These are phyloP conservation scores for Eutypella sp. DNA, from an alignment of 2,329 filamentous ascomycete species.

Conservation along the genomic window DNA sequence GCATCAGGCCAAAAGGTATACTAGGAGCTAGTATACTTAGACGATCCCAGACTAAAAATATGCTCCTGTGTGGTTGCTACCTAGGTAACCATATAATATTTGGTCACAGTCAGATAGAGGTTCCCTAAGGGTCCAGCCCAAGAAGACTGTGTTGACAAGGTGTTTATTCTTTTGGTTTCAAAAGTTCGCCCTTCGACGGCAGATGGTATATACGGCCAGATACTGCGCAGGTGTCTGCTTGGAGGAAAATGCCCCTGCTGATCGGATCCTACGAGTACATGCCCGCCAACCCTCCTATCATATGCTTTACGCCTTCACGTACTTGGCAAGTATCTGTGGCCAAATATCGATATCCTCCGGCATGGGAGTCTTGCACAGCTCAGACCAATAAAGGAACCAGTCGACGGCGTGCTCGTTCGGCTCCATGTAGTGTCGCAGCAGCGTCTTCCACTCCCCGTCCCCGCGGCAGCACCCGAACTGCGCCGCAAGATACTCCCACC, in stretches of 20 bases:
- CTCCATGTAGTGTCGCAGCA: neutral
- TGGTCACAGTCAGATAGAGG: no score
- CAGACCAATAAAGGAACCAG: neutral
- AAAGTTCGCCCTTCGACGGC: no score
- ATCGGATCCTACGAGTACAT: neutral
- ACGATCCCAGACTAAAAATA: no score
- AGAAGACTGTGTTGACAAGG: no score
- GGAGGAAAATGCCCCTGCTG: neutral
- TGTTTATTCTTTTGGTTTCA: no score
- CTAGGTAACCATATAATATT: no score
- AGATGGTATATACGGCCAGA: no score
- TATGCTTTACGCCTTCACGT: neutral
- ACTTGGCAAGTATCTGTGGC: neutral
- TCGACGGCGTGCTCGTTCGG: neutral
- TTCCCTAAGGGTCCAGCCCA: no score
- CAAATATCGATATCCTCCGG: neutral
- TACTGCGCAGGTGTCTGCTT: no score
- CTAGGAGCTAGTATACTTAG: no score
- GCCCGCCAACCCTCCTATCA: neutral
- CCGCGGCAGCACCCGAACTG: neutral
- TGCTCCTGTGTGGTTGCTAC: no score
- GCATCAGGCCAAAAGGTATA: no score
- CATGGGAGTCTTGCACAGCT: neutral
- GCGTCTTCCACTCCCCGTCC: constrained; percentile 2
- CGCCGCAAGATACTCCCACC: constrained; percentile 1